Percentiles rank a stretch among this genome's conserved stretches.
Conservation (phyloP, 805 yeast genomes). For the Ogataea methylovora region DNA sequence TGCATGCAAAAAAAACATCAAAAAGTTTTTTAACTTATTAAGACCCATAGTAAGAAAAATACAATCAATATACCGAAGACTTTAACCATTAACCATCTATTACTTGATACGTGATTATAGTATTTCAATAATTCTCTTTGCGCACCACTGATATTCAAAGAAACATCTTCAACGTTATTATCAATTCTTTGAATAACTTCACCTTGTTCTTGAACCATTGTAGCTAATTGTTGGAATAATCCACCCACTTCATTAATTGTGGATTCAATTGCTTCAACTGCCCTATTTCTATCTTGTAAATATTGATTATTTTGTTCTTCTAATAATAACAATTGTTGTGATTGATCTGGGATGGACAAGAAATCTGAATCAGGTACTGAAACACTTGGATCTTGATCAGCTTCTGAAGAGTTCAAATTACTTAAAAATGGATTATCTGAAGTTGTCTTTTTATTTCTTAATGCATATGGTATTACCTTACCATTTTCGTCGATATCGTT, state of each 20-base stretch:
- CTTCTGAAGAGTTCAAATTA: conserved; percentile 9
- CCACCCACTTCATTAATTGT: conserved; percentile 96
- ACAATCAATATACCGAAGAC: conserved; percentile 81
- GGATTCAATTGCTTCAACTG: conserved; percentile 94
- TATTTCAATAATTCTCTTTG: conserved; percentile 89
- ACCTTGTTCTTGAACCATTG: conserved; percentile 97
- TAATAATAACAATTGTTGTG: conserved; percentile 70
- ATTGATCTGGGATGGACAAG: conserved; percentile 75
- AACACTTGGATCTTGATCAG: conserved; percentile 18
- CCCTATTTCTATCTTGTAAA: conserved; percentile 74
- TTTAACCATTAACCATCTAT: conserved; percentile 86
- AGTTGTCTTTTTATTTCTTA: conserved; percentile 12
- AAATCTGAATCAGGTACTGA: conserved; percentile 38
- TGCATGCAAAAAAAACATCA: too few species aligned
- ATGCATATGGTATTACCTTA: conserved; percentile 18
- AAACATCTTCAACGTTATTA: conserved; percentile 88
- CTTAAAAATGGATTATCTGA: conserved; percentile 32
- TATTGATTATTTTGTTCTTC: conserved; percentile 80
- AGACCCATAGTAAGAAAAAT: conserved; percentile 71
- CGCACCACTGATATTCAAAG: conserved; percentile 85
- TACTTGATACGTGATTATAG: conserved; percentile 78
- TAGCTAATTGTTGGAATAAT: conserved; percentile 87
- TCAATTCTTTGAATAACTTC: conserved; percentile 94
- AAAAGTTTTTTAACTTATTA: conserved; percentile 65
- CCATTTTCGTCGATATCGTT: neutral